Evolutionary conservation across 768 basidiomycete genomes (phyloP).

Genomic region (Auriculariales sp.): DNA sequence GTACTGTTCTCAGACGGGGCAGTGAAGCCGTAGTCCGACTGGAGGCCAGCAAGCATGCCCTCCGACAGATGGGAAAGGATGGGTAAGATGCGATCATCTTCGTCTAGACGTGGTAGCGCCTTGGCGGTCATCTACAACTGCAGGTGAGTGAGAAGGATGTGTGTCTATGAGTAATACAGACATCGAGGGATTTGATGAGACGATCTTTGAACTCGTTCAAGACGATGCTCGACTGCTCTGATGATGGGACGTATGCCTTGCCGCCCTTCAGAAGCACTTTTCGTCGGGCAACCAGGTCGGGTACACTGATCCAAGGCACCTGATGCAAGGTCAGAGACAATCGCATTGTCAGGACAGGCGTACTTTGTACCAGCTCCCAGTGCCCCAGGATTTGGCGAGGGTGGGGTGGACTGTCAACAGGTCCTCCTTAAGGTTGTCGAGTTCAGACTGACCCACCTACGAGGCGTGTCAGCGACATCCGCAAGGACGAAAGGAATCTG

Average conservation of each 20-base stretch:
- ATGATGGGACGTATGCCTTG: slow-evolving; percentile 75
- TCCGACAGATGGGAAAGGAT: slow-evolving; percentile 84
- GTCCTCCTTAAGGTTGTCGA: slow-evolving; percentile 23
- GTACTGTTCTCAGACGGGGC: slow-evolving; percentile 50
- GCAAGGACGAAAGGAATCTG: slow-evolving; percentile 5
- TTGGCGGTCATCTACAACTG: slow-evolving; percentile 59
- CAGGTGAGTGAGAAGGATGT: background rate
- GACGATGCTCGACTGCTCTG: slow-evolving; percentile 71
- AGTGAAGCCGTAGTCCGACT: slow-evolving; percentile 35
- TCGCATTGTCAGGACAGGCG: slow-evolving; percentile 1
- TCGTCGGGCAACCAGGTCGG: slow-evolving; percentile 76
- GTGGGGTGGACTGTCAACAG: slow-evolving; percentile 33
- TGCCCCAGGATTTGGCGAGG: slow-evolving; percentile 23
- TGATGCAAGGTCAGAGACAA: slow-evolving; percentile 14
- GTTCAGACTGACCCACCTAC: too few relatives aligned
- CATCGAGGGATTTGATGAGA: slow-evolving; percentile 65
- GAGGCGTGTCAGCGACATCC: too few relatives aligned
- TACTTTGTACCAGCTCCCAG: slow-evolving; percentile 71
- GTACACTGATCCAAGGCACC: slow-evolving; percentile 96
- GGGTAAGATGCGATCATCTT: slow-evolving; percentile 82
- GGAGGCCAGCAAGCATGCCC: slow-evolving; percentile 84
- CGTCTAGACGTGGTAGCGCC: slow-evolving; percentile 79
- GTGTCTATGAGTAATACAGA: slow-evolving; percentile 17
- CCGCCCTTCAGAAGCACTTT: slow-evolving; percentile 65
- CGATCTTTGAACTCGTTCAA: slow-evolving; percentile 70